Evolutionary conservation across 306 rosid species (phyloP).

Genomic region (Quercus aquifolioides): DNA sequence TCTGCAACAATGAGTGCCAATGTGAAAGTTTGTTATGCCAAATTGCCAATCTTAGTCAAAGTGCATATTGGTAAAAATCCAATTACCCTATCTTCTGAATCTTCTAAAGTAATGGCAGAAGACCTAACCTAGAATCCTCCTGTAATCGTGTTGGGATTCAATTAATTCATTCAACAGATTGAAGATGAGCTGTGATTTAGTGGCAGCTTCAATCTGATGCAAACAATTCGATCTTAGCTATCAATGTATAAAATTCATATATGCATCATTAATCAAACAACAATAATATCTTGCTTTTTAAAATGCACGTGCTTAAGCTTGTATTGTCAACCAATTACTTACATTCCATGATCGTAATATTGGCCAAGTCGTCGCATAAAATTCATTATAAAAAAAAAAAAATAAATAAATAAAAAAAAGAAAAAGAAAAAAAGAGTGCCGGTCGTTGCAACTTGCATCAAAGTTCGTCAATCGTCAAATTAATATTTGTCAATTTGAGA

Average conservation of each 20-base stretch:
- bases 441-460: too few species aligned
- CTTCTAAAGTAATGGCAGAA: background rate
- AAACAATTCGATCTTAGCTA: background rate
- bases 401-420: accelerated
- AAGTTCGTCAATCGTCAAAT: background rate
- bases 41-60: background rate
- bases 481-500: background rate
- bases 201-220: too few species aligned
- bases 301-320: background rate
- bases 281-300: background rate
- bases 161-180: background rate
- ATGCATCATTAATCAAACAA: background rate
- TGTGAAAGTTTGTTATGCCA: background rate
- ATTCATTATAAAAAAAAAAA: too few species aligned
- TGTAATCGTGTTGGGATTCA: background rate
- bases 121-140: background rate
- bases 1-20: background rate
- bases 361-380: background rate
- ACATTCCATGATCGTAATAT: too few species aligned
- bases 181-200: too few species aligned
- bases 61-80: background rate
- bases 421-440: too few species aligned
- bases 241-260: background rate
- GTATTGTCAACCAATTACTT: background rate
- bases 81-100: background rate